Conservation (phyloP, 768 basidiomycete species). For the Tephrocybe sp. region DNA sequence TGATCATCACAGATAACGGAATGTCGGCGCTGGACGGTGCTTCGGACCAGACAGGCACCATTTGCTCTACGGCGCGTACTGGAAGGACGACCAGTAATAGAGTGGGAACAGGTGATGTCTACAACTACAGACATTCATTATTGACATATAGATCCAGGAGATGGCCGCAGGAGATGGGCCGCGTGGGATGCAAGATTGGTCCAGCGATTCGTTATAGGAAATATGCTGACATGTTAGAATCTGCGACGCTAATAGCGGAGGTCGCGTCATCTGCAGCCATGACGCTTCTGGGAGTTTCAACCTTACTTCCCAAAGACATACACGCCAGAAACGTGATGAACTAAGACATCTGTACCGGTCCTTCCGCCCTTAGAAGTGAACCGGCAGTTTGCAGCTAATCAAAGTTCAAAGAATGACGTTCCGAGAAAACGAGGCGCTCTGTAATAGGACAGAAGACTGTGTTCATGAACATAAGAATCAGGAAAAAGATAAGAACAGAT, state of each 20-base stretch:
- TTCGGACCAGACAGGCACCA: background rate
- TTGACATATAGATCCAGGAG: constrained; percentile 3
- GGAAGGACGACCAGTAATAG: background rate
- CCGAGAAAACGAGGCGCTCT: background rate
- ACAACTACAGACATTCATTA: too few relatives aligned
- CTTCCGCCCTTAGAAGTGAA: background rate
- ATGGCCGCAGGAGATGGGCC: constrained; percentile 2
- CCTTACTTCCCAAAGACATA: background rate
- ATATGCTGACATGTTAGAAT: background rate
- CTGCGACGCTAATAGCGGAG: background rate
- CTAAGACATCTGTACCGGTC: background rate
- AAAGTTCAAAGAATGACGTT: background rate
- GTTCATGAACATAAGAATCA: background rate
- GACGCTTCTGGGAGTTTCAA: background rate
- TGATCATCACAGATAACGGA: constrained; percentile 1
- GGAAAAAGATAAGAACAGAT: constrained; percentile 1
- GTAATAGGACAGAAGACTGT: background rate
- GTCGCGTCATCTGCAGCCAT: background rate
- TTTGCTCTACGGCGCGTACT: background rate
- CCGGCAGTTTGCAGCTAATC: background rate
- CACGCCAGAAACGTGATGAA: background rate
- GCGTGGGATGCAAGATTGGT: background rate
- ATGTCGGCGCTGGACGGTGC: background rate
- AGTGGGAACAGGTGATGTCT: background rate
- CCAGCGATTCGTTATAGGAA: background rate